Evolutionary conservation across 2,329 filamentous ascomycete genomes (phyloP).

Genomic region (Ophiosphaerella korrae): DNA sequence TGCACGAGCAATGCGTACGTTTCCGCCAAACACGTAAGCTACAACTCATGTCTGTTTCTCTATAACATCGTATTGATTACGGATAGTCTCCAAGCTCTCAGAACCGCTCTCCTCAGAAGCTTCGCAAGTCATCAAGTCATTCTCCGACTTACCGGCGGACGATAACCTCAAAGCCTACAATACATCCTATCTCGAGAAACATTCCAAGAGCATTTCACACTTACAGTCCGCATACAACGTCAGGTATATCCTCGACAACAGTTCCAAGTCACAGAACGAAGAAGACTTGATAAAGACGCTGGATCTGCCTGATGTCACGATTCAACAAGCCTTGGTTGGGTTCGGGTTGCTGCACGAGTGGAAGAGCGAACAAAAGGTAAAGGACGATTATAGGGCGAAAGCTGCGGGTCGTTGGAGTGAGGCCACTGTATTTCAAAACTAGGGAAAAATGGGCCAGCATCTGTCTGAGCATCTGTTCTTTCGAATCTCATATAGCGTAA

Average conservation of each 20-base stretch:
- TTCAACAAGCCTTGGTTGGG: conserved; percentile 63
- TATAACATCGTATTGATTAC: conserved; percentile 9
- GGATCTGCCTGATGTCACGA: conserved; percentile 55
- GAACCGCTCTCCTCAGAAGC: conserved; percentile 67
- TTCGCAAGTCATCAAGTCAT: conserved; percentile 72
- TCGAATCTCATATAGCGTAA: neutral
- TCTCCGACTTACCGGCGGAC: conserved; percentile 63
- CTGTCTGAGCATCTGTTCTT: neutral
- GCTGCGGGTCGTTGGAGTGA: conserved; percentile 48
- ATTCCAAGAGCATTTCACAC: conserved; percentile 67
- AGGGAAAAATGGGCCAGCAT: neutral
- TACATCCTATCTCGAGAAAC: conserved; percentile 65
- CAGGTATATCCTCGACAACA: conserved; percentile 63
- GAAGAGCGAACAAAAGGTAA: conserved; percentile 55
- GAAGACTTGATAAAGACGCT: conserved; percentile 67
- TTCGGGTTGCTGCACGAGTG: conserved; percentile 58
- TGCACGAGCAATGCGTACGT: conserved; percentile 75
- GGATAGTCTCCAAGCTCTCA: conserved; percentile 41
- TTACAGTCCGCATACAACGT: conserved; percentile 67
- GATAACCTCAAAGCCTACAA: conserved; percentile 68
- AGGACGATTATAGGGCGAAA: conserved; percentile 55
- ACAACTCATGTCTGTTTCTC: conserved; percentile 46
- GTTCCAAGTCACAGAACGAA: conserved; percentile 62
- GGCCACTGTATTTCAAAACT: conserved; percentile 43
- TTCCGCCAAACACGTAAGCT: conserved; percentile 65